Percentiles rank a stretch among this genome's conserved stretches.
phyloP scores from a whole-genome alignment of 1,284 basidiomycete species.

The Pholiota adiposa region DNA sequence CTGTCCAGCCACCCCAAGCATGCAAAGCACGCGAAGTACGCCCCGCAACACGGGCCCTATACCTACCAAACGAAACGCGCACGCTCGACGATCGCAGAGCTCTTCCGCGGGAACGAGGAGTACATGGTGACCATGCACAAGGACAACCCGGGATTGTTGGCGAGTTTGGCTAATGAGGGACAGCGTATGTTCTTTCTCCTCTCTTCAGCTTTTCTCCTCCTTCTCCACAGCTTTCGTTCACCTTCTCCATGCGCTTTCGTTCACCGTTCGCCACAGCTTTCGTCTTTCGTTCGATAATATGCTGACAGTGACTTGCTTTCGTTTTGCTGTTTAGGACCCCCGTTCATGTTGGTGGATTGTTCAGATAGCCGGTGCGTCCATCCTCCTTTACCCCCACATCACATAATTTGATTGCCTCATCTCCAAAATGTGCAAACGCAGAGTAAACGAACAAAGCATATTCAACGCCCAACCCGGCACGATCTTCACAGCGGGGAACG shows the following conservation, averaged over 20 bases:
- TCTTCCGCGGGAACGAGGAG: slow-evolving; percentile 31
- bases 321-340: slow-evolving; percentile 28
- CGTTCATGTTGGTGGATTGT: slow-evolving; percentile 41
- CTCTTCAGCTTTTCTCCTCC: not conserved
- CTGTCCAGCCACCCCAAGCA: too few relatives aligned
- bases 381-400: not conserved
- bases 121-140: slow-evolving; percentile 29
- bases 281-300: too few relatives aligned
- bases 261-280: too few relatives aligned
- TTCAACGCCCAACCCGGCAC: slow-evolving; percentile 40
- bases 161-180: slow-evolving; percentile 32
- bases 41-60: not conserved
- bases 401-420: too few relatives aligned
- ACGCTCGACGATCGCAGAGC: slow-evolving; percentile 23
- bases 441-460: slow-evolving; percentile 36
- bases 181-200: slow-evolving; percentile 28
- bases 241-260: too few relatives aligned
- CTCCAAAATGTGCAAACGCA: not conserved
- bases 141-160: slow-evolving; percentile 31
- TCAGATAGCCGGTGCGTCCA: slow-evolving; percentile 33
- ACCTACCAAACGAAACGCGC: not conserved
- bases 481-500: slow-evolving; percentile 38
- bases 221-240: too few relatives aligned
- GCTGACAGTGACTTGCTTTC: not conserved
- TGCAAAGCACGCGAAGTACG: not conserved